These are phyloP conservation scores for Novymonas esmeraldas DNA, from an alignment of 208 protist genomes.

Conservation along the genomic window DNA sequence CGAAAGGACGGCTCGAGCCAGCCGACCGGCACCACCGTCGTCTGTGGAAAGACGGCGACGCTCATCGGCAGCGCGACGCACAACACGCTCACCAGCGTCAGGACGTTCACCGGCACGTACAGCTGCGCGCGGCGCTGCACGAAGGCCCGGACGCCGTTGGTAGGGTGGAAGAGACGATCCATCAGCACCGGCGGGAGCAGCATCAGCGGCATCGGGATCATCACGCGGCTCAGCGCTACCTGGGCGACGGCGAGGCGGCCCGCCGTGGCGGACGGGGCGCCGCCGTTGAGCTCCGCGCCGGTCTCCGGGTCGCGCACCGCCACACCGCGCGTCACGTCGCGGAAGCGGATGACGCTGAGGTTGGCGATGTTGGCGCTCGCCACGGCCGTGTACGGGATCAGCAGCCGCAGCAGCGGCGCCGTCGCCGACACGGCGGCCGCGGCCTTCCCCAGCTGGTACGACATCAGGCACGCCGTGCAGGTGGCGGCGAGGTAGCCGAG, in stretches of 20 bases:
- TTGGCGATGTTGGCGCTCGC: constrained; percentile 81
- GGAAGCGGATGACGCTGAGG: constrained; percentile 74
- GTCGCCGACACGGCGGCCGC: constrained; percentile 18
- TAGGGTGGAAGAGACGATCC: constrained; percentile 43
- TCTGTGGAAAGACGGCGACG: constrained; percentile 66
- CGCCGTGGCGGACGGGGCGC: constrained; percentile 58
- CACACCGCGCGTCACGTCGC: constrained; percentile 73
- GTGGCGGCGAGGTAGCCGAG: constrained; percentile 41
- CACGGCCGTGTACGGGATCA: constrained; percentile 85
- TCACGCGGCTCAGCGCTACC: constrained; percentile 65
- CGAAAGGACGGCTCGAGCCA: constrained; percentile 50
- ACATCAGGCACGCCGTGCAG: constrained; percentile 28
- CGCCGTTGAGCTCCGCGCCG: constrained; percentile 43
- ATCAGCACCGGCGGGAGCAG: constrained; percentile 75
- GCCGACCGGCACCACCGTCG: constrained; percentile 38
- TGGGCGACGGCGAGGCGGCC: constrained; percentile 70
- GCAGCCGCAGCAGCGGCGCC: constrained; percentile 22
- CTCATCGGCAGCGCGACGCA: constrained; percentile 53
- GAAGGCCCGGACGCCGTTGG: constrained; percentile 37
- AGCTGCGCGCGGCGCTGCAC: constrained; percentile 35
- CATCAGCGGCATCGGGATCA: constrained; percentile 74
- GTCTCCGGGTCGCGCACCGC: constrained; percentile 63
- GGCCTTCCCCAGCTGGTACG: constrained; percentile 26
- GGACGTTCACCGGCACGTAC: constrained; percentile 55
- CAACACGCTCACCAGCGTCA: constrained; percentile 46